Conservation (phyloP, 164 flowering plant genomes). For the Stephania japonica region DNA sequence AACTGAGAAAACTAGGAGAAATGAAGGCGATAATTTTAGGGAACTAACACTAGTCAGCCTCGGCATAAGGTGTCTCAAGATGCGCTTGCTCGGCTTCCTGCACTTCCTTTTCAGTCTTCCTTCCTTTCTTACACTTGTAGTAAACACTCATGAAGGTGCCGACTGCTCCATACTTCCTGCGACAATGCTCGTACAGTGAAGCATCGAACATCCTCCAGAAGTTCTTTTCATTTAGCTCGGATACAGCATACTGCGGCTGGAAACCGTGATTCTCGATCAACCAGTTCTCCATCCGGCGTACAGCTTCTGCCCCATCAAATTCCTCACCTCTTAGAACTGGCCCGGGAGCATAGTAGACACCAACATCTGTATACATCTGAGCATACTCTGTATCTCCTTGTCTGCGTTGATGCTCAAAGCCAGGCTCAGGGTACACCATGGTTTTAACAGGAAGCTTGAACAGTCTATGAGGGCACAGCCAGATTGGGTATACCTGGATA, state of each 20-base stretch:
- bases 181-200: constrained; percentile 65
- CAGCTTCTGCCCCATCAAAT: constrained; percentile 89
- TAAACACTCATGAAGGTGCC: constrained; percentile 98
- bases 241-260: constrained; percentile 97
- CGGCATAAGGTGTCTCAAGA: constrained; percentile 69
- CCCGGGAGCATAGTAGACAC: constrained; percentile 92
- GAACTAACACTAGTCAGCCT: constrained; percentile 27
- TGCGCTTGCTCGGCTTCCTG: constrained; percentile 88
- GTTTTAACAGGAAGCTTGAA: constrained; percentile 81
- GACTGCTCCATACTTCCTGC: constrained; percentile 85
- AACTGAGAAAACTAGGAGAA: background rate
- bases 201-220: constrained; percentile 99
- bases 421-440: constrained; percentile 89
- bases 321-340: constrained; percentile 90
- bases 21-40: background rate
- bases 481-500: constrained; percentile 80
- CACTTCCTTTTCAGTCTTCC: constrained; percentile 98
- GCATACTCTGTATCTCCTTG: constrained; percentile 91
- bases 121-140: constrained; percentile 94
- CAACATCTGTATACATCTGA: constrained; percentile 97
- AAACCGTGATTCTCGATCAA: constrained; percentile 91
- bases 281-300: constrained; percentile 81
- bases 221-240: constrained; percentile 78
- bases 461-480: constrained; percentile 96
- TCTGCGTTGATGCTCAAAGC: constrained; percentile 68